Percentiles rank a stretch among this genome's conserved stretches.
These are phyloP conservation scores for Nitzschia sp. DNA, from an alignment of 108 stramenopile genomes.

Conservation along the genomic window DNA sequence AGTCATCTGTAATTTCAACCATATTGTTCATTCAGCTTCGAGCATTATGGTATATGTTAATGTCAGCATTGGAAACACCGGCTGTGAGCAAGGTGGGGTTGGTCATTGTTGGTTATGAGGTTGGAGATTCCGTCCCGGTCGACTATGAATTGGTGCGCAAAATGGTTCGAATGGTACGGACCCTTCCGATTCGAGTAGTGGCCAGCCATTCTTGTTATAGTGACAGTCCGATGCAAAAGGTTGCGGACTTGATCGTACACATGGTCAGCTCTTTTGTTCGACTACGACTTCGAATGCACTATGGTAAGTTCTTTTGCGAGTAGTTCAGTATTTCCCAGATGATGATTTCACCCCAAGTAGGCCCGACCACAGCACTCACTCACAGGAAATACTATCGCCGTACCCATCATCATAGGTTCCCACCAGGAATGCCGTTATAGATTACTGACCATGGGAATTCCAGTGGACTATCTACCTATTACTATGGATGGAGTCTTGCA, in stretches of 20 bases:
- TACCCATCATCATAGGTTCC: slow-evolving; percentile 14
- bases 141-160: slow-evolving; percentile 12
- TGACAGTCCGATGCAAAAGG: slow-evolving; percentile 3
- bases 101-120: slow-evolving; percentile 7
- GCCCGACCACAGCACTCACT: no score
- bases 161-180: not conserved
- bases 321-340: no score
- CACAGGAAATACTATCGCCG: no score
- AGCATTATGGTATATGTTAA: slow-evolving; percentile 14
- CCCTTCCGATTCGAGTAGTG: slow-evolving; percentile 5
- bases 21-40: slow-evolving; percentile 2
- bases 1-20: not conserved
- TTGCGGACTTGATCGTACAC: slow-evolving; percentile 9
- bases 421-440: slow-evolving; percentile 24
- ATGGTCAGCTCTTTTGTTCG: slow-evolving; percentile 15
- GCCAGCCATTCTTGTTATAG: slow-evolving; percentile 19
- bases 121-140: slow-evolving; percentile 13
- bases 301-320: no score
- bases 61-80: slow-evolving; percentile 8
- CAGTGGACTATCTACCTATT: slow-evolving; percentile 21
- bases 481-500: slow-evolving; percentile 11
- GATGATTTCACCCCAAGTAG: no score
- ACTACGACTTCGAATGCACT: slow-evolving; percentile 1
- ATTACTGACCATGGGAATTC: slow-evolving; percentile 25
- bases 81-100: not conserved